A percentile compares a stretch with the other conserved stretches of the same genome.
Conservation (phyloP, 176 grass and related monocot genomes). For the Oryza meyeriana region DNA sequence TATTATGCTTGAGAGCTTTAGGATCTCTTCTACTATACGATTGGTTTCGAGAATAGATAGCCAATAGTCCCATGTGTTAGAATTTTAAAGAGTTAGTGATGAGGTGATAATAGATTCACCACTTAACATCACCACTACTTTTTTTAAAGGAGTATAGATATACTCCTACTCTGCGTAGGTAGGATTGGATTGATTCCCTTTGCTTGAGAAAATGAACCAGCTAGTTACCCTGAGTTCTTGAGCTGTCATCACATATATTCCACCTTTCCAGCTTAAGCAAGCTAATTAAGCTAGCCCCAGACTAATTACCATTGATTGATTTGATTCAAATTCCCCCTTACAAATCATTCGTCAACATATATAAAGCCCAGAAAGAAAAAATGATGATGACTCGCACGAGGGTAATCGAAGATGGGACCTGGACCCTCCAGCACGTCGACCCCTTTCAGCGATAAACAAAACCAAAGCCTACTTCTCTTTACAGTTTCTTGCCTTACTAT, state of each 20-base stretch:
- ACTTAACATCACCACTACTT: too few relatives aligned
- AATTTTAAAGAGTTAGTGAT: too few relatives aligned
- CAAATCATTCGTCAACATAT: background rate
- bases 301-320: background rate
- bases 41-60: too few relatives aligned
- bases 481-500: background rate
- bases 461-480: background rate
- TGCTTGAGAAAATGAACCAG: background rate
- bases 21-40: too few relatives aligned
- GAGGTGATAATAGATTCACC: too few relatives aligned
- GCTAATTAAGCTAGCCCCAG: background rate
- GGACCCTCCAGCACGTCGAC: background rate
- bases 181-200: background rate
- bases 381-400: background rate
- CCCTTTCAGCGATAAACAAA: background rate
- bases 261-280: background rate
- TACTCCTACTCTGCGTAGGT: too few relatives aligned
- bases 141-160: too few relatives aligned
- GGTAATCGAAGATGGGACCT: background rate
- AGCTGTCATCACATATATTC: background rate
- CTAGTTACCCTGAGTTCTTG: background rate
- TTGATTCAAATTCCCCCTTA: too few relatives aligned
- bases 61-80: too few relatives aligned
- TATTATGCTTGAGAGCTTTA: too few relatives aligned
- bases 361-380: background rate